A percentile compares a stretch with the other conserved stretches of the same genome.
phyloP scores from a whole-genome alignment of 306 rosid genomes.

The Abrus pulchellus region DNA sequence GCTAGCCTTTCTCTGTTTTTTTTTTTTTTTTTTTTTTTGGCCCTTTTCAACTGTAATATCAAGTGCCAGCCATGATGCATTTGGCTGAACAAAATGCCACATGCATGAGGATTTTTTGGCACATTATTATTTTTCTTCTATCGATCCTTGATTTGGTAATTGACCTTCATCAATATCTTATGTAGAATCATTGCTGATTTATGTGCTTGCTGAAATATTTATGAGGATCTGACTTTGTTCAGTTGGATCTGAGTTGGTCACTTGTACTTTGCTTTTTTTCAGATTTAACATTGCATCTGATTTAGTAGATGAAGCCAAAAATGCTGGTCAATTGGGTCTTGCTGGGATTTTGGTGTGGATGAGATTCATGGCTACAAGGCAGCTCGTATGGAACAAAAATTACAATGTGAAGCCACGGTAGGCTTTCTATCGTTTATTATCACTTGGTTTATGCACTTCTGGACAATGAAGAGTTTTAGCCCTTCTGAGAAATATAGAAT shows the following conservation, averaged over 20 bases:
- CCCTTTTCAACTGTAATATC: not conserved
- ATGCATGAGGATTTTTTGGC: not conserved
- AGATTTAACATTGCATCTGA: slow-evolving; percentile 98
- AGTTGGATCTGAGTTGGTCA: slow-evolving; percentile 35
- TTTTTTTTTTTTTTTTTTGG: not conserved
- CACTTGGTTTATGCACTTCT: slow-evolving; percentile 39
- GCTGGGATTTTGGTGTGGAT: slow-evolving; percentile 96
- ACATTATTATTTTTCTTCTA: not conserved
- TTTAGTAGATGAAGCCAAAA: slow-evolving; percentile 79
- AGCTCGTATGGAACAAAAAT: slow-evolving; percentile 98
- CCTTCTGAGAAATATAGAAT: slow-evolving; percentile 31
- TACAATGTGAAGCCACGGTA: slow-evolving; percentile 99
- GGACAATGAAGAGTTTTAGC: slow-evolving; percentile 29
- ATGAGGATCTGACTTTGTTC: slow-evolving; percentile 38
- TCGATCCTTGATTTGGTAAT: slow-evolving; percentile 11
- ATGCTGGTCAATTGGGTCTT: slow-evolving; percentile 80
- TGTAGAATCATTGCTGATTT: slow-evolving; percentile 23
- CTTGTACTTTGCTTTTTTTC: slow-evolving; percentile 50
- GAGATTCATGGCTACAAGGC: slow-evolving; percentile 99
- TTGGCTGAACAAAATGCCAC: slow-evolving; percentile 5
- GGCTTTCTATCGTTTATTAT: slow-evolving; percentile 35
- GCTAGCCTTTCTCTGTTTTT: too few relatives aligned
- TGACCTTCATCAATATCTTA: slow-evolving; percentile 32
- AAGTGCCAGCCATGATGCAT: not conserved
- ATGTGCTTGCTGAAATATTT: slow-evolving; percentile 34